A percentile compares a stretch with the other conserved stretches of the same genome.
phyloP scores from a whole-genome alignment of 371 early-diverging fungal species.

The Lichtheimia ramosa region DNA sequence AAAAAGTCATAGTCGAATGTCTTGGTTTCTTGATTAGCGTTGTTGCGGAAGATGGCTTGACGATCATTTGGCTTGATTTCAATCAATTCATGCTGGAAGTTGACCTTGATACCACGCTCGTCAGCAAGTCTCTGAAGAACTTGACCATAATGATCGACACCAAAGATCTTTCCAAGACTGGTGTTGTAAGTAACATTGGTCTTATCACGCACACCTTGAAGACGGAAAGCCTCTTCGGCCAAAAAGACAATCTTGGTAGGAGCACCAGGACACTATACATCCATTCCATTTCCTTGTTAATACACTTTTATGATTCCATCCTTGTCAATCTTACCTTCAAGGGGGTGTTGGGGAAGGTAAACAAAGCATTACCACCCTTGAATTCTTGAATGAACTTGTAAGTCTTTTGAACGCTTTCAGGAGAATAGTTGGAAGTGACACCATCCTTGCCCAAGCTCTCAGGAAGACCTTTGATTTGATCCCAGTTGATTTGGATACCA shows the following conservation, averaged over 20 bases:
- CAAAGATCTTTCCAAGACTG: constrained; percentile 83
- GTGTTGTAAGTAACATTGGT: constrained; percentile 75
- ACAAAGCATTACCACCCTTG: constrained; percentile 84
- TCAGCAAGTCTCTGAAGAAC: constrained; percentile 69
- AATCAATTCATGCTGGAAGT: constrained; percentile 71
- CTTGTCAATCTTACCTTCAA: constrained; percentile 56
- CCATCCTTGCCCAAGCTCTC: constrained; percentile 80
- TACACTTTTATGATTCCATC: too few species aligned
- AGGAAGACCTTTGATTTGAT: constrained; percentile 74
- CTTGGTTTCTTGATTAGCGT: constrained; percentile 55
- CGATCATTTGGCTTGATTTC: constrained; percentile 65
- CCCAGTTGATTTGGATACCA: constrained; percentile 82
- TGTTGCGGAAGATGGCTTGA: constrained; percentile 73
- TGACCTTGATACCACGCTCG: constrained; percentile 68
- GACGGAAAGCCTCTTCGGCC: constrained; percentile 82
- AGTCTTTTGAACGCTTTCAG: constrained; percentile 75
- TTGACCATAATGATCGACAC: constrained; percentile 83
- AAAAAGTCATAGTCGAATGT: constrained; percentile 76
- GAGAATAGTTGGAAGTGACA: constrained; percentile 82
- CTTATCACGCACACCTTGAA: constrained; percentile 68
- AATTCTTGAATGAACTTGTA: constrained; percentile 71
- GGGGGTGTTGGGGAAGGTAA: constrained; percentile 88
- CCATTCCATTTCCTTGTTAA: background rate
- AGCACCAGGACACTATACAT: constrained; percentile 77
- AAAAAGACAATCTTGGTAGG: constrained; percentile 91